Base-by-base conservation (phyloP, 2,329 filamentous ascomycete species). In the Sporothrix globosa region DNA sequence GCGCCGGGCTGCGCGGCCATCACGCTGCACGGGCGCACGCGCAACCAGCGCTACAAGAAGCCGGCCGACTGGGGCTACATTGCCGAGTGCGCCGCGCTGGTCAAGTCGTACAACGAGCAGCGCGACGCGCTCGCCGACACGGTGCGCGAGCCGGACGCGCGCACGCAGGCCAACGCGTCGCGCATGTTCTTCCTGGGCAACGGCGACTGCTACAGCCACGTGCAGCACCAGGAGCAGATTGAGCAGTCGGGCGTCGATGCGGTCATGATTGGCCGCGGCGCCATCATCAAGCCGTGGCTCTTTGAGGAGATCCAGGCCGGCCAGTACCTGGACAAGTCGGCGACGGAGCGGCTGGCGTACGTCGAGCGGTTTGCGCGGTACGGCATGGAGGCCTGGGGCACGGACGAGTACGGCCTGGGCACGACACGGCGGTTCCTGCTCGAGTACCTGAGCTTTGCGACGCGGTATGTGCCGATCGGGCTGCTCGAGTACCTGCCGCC, bases 211-310 rank as follows among this genome's bases (percentile, higher is more conserved):
- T 97, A 92, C 82, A 97, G 93, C 4, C 93, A 98, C 79, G 82
- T 90, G 44, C 93, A 98, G 78, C 98, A 98, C 82, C 89, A 89
- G 73, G 83, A 89, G 70, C 90, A 96, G 76, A 84, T 98, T 52
- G 85, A 90, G 63, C 87, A 95, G 71, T 87, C 92, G 48, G 87
- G 88, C 61, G 93, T 98, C 60, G 95, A 98, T 82, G 89, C 89
- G n/a, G 92, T 97, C 78, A 98, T 99, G 96, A 89, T 98, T 72
- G 96, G 90, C n/a, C 92, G 96, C 72, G 96, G 96, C 70, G 96
- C 96, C 11, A 86, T 99, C 71, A 92, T 98, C 82, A 99, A 99
- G 82, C 96, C 96, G 0, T 99, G 96, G 96, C 85, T 99, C 73
- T 99, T 98, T 78, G 96, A 99, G 80, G 96, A 99, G 81, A 98